Evolutionary conservation across 169 alveolate species (phyloP).

Genomic region (Theileria annulata): DNA sequence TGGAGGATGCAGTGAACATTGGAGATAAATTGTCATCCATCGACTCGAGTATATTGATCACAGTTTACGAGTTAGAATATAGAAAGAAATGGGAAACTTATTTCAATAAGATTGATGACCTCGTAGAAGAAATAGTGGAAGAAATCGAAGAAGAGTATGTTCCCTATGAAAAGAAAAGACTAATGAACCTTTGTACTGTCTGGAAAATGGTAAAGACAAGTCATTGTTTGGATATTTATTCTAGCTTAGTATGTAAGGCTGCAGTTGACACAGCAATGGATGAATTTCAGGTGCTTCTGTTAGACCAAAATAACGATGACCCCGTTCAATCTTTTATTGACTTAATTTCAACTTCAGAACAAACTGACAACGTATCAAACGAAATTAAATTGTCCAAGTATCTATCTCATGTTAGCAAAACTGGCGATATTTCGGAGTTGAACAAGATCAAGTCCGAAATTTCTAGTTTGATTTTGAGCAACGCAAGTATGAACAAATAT

Average conservation of each 20-base stretch:
- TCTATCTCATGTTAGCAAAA: background rate
- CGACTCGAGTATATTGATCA: background rate
- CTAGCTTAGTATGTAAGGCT: background rate
- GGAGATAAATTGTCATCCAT: background rate
- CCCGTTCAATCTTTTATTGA: background rate
- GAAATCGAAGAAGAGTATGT: background rate
- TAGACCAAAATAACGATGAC: background rate
- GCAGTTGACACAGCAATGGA: background rate
- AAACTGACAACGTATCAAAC: background rate
- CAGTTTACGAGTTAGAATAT: slow-evolving; percentile 13
- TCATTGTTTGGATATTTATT: background rate
- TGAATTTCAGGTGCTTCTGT: background rate
- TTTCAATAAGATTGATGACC: background rate
- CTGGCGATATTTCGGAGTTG: background rate
- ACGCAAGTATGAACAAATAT: background rate
- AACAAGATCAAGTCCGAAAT: slow-evolving; percentile 10
- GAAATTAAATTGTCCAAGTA: slow-evolving; percentile 10
- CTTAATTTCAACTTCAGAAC: background rate
- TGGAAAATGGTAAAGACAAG: background rate
- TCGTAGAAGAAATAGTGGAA: background rate
- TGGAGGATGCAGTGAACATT: background rate
- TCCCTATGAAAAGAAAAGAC: background rate
- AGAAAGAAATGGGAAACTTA: slow-evolving; percentile 1
- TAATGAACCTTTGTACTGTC: background rate
- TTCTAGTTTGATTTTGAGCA: background rate